phyloP scores from a whole-genome alignment of 1,284 basidiomycete genomes.

The Boletellus deceptivus region DNA sequence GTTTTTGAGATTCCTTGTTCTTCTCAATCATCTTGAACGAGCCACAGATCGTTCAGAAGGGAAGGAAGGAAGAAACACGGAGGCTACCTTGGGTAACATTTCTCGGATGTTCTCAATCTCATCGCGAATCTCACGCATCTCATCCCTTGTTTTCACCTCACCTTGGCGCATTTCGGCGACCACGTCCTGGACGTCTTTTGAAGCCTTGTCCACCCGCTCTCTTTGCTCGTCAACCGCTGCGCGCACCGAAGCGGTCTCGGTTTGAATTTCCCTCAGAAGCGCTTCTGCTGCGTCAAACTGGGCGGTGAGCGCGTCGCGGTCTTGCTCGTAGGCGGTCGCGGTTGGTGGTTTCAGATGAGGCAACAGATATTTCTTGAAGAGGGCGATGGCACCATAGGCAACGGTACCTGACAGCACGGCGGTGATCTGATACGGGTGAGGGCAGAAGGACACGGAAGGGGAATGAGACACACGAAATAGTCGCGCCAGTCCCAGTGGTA shows the following conservation, averaged over 20 bases:
- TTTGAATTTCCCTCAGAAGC: slow-evolving; percentile 79
- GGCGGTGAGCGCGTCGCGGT: slow-evolving; percentile 79
- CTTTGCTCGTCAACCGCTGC: slow-evolving; percentile 81
- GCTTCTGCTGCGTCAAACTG: slow-evolving; percentile 94
- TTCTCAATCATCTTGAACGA: slow-evolving; percentile 84
- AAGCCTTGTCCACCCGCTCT: slow-evolving; percentile 73
- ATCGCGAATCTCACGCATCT: slow-evolving; percentile 89
- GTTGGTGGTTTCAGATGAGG: slow-evolving; percentile 92
- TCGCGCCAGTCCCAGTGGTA: slow-evolving; percentile 88
- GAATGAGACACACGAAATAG: slow-evolving; percentile 72
- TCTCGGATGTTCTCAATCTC: slow-evolving; percentile 91
- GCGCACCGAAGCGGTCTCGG: slow-evolving; percentile 71
- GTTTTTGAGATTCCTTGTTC: slow-evolving; percentile 80
- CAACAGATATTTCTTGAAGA: slow-evolving; percentile 91
- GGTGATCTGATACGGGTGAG: slow-evolving; percentile 70
- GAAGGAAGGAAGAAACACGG: neutral
- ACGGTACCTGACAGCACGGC: slow-evolving; percentile 88
- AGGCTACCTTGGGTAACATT: slow-evolving; percentile 82
- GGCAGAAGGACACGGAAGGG: slow-evolving; percentile 24
- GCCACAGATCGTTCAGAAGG: slow-evolving; percentile 5
- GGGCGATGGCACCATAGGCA: slow-evolving; percentile 82
- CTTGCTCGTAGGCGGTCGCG: slow-evolving; percentile 86
- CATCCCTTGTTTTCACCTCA: slow-evolving; percentile 79
- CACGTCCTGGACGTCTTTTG: slow-evolving; percentile 77
- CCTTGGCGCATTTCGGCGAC: slow-evolving; percentile 77